These are phyloP conservation scores for Ziziphus jujuba DNA, from an alignment of 306 rosid species.

Conservation along the genomic window DNA sequence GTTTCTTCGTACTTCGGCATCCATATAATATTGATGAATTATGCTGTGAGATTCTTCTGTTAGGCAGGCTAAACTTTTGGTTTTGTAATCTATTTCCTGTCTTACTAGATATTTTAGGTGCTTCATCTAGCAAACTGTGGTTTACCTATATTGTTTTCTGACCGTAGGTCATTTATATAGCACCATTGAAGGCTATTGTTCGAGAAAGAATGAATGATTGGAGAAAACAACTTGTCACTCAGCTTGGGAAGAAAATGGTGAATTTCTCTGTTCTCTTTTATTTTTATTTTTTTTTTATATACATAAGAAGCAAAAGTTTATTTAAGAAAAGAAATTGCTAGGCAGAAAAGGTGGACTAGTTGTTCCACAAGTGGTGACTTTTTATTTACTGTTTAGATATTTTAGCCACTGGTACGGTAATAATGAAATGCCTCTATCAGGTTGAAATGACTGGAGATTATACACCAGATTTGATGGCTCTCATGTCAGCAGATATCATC, in stretches of 20 bases:
- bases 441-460: conserved; percentile 99
- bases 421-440: conserved; percentile 42
- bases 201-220: conserved; percentile 98
- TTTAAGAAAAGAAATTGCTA: not conserved
- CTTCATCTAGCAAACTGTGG: conserved; percentile 22
- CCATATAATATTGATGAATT: no score
- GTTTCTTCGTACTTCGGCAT: no score
- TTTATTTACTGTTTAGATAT: not conserved
- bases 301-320: not conserved
- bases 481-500: conserved; percentile 87
- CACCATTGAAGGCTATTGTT: conserved; percentile 97
- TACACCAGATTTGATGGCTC: conserved; percentile 93
- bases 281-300: not conserved
- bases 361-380: no score
- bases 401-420: conserved; percentile 20
- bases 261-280: not conserved
- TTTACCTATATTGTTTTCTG: conserved; percentile 7
- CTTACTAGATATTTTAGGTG: not conserved
- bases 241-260: conserved; percentile 86
- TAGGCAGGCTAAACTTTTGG: no score
- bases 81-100: not conserved
- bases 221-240: conserved; percentile 78
- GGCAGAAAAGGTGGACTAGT: not conserved
- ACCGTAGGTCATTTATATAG: conserved; percentile 89
- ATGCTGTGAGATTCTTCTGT: no score